A percentile compares a stretch with the other conserved stretches of the same genome.
Conservation (phyloP, 2,329 filamentous ascomycete genomes). For the Massarina eburnea region DNA sequence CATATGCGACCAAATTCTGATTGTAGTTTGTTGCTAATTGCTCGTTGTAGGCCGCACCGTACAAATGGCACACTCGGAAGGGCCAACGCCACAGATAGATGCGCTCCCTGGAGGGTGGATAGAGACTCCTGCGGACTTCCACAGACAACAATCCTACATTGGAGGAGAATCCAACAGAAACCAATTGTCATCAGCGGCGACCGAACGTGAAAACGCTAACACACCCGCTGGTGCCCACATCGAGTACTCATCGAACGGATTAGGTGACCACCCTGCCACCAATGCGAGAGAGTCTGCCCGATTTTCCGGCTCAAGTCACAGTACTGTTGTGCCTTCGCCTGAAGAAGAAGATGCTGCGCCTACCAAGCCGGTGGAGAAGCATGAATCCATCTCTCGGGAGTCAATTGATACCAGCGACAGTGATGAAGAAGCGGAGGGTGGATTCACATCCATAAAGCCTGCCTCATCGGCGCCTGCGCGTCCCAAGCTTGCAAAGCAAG, state of each 20-base stretch:
- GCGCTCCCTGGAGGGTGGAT: constrained; percentile 40
- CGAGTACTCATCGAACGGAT: constrained; percentile 10
- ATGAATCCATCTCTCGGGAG: constrained; percentile 1
- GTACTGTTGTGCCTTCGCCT: constrained; percentile 17
- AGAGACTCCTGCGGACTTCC: constrained; percentile 34
- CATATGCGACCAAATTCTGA: neutral
- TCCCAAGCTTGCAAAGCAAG: constrained; percentile 19
- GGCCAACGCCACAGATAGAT: constrained; percentile 33
- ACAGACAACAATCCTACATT: constrained; percentile 25
- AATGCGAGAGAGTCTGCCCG: constrained; percentile 4
- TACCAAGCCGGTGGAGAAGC: neutral
- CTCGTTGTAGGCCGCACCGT: neutral
- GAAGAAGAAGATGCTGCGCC: constrained; percentile 10
- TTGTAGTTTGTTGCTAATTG: neutral
- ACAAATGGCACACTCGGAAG: constrained; percentile 30
- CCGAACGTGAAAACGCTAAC: constrained; percentile 1
- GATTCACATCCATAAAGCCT: constrained; percentile 25
- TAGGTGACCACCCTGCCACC: neutral
- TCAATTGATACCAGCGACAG: constrained; percentile 10
- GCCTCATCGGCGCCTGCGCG: constrained; percentile 14
- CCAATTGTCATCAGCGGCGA: constrained; percentile 6
- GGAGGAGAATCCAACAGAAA: constrained; percentile 10
- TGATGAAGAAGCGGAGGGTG: constrained; percentile 21
- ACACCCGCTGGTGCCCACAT: constrained; percentile 22
- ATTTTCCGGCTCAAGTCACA: constrained; percentile 11